phyloP scores from a whole-genome alignment of 768 basidiomycete genomes.

The Phanerodontia chrysosporium region DNA sequence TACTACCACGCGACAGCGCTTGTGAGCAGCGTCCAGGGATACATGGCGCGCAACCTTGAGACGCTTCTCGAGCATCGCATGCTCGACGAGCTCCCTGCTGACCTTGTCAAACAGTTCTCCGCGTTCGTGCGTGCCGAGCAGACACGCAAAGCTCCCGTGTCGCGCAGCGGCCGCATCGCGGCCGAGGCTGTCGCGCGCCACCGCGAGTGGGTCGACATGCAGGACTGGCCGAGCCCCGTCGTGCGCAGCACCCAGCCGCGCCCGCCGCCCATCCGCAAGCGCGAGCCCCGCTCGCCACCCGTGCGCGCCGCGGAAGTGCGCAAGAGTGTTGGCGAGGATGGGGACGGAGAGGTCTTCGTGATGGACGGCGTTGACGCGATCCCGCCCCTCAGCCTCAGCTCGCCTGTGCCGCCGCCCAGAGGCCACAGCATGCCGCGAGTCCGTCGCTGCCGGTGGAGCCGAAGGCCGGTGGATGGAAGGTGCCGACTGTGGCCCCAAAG shows the following conservation, averaged over 20 bases:
- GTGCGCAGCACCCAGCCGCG: constrained; percentile 21
- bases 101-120: constrained; percentile 65
- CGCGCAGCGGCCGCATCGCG: constrained; percentile 52
- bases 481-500: constrained; percentile 28
- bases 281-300: constrained; percentile 2
- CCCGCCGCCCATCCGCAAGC: constrained; percentile 17
- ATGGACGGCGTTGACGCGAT: constrained; percentile 71
- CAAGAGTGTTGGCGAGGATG: constrained; percentile 15
- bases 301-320: neutral
- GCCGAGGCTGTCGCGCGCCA: constrained; percentile 55
- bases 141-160: constrained; percentile 56
- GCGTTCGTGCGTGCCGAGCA: constrained; percentile 57
- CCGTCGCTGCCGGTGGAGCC: neutral
- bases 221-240: constrained; percentile 65
- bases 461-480: constrained; percentile 29
- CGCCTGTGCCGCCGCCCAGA: neutral
- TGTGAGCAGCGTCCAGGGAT: constrained; percentile 66
- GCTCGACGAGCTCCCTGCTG: constrained; percentile 68
- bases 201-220: constrained; percentile 62
- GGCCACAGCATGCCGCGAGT: too few relatives aligned
- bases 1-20: constrained; percentile 71
- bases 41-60: constrained; percentile 83
- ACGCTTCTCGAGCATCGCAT: constrained; percentile 76
- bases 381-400: constrained; percentile 23
- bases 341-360: constrained; percentile 68